phyloP scores from a whole-genome alignment of 2,329 filamentous ascomycete genomes.

The Nigrograna mackinnonii region DNA sequence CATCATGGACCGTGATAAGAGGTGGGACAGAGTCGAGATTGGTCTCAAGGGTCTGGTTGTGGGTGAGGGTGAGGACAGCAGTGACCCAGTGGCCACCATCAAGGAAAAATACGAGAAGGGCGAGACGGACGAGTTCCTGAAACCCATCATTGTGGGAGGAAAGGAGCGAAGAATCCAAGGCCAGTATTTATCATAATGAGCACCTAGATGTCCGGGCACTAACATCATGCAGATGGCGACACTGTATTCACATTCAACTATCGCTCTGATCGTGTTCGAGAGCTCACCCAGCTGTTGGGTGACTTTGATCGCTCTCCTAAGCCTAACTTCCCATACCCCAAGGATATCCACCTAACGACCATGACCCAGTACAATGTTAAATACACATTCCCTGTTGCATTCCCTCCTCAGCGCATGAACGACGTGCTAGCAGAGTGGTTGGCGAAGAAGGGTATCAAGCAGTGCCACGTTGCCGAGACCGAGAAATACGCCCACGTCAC shows the following conservation, averaged over 20 bases:
- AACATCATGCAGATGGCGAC: constrained; percentile 69
- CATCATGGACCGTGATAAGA: constrained; percentile 99
- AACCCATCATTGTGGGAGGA: constrained; percentile 93
- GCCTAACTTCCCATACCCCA: constrained; percentile 91
- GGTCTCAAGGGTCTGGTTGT: constrained; percentile 84
- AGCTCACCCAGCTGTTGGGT: constrained; percentile 92
- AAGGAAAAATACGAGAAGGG: constrained; percentile 84
- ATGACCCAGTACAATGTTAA: constrained; percentile 99
- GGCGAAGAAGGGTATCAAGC: constrained; percentile 83
- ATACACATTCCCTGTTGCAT: constrained; percentile 90
- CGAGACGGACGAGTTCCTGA: constrained; percentile 97
- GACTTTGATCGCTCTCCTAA: constrained; percentile 88
- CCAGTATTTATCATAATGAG: constrained; percentile 44
- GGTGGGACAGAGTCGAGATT: constrained; percentile 93
- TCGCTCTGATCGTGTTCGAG: constrained; percentile 94
- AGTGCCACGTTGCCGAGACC: constrained; percentile 96
- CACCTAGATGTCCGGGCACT: constrained; percentile 30
- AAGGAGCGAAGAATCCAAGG: constrained; percentile 84
- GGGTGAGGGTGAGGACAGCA: constrained; percentile 84
- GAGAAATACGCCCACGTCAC: constrained; percentile 99
- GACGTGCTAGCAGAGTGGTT: constrained; percentile 99
- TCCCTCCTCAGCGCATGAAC: constrained; percentile 92
- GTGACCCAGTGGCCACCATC: constrained; percentile 83
- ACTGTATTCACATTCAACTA: constrained; percentile 99
- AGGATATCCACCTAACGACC: constrained; percentile 83